Evolutionary conservation across 495 filamentous ascomycete genomes (phyloP), one percentile per base, ranked within the genome.

Genomic region (Cryomyces minteri): DNA sequence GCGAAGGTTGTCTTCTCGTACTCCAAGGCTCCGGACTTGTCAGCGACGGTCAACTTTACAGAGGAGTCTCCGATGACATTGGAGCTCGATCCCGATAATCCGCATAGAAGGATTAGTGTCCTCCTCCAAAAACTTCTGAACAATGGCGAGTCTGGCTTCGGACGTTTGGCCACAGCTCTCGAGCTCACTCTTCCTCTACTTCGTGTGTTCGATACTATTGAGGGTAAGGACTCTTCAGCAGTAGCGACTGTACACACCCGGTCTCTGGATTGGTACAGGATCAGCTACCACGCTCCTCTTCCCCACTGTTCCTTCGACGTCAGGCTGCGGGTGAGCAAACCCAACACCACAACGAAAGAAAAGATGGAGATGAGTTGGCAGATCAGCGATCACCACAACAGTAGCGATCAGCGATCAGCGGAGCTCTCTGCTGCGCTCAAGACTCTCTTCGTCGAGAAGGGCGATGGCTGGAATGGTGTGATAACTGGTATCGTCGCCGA

Each of bases 81-180:
- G 8, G 47, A 54, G 9, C 65, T 96, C 25, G 71, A 79, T 18
- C 54, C 55, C 18, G 66, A 66, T 10, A 93, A 85, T 50, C 88
- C 88, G 0, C 87, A 94, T 56, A 66, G 80, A 39, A 74, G 81
- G 11, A 76, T 87, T 14, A 63, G 73, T 33, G 74, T 81, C 44
- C 62, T 72, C 31, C 65, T 95, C 9, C 71, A 69, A 5, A 63
- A 63, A 12, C 63, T 73, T 34, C 60, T 90, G 43, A 87, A 87
- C 56, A 64, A 64, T 4, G 57, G 63, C 25, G 31, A 67, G n/a
- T 46, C 57, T 1, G 72, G 74, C 8, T 62, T 87, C 30, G 62
- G 72, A 45, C 55, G 58, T 6, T 70, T 81, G 31, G 64, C 75
- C 18, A 62, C 58, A 7, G 49, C 70, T 31, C 66, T 87, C 31